Percentiles rank a stretch among this genome's conserved stretches.
Conservation (phyloP, 768 basidiomycete species). For the Boletus subcaerulescens region DNA sequence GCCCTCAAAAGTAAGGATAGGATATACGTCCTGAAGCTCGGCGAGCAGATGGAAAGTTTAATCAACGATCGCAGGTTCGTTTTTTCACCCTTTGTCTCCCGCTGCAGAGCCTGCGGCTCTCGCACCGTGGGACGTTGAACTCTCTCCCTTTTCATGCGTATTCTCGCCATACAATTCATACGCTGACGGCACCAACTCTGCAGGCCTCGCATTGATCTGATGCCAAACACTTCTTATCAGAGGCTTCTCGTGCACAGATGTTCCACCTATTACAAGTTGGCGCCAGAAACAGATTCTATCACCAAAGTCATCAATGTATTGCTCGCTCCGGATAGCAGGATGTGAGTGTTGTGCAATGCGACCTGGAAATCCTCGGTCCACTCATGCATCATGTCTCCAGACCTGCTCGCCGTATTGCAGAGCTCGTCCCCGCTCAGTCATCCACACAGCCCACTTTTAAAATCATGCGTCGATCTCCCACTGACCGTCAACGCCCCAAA, state of each 20-base stretch:
- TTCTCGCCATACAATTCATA: background rate
- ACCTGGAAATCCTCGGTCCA: background rate
- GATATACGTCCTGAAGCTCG: constrained; percentile 84
- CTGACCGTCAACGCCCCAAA: constrained; percentile 53
- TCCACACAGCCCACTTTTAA: constrained; percentile 75
- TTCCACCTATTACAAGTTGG: constrained; percentile 74
- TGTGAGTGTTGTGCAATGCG: constrained; percentile 49
- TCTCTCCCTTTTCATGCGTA: background rate
- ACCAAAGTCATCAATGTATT: constrained; percentile 63
- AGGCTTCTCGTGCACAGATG: constrained; percentile 84
- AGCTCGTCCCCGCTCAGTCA: constrained; percentile 74
- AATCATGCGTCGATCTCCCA: constrained; percentile 72
- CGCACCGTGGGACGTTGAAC: constrained; percentile 4
- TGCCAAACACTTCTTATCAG: constrained; percentile 76
- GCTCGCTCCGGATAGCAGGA: constrained; percentile 61
- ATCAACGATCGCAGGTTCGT: constrained; percentile 73
- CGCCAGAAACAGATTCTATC: constrained; percentile 61
- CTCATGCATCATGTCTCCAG: constrained; percentile 38
- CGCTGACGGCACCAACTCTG: constrained; percentile 24
- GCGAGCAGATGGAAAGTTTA: constrained; percentile 78
- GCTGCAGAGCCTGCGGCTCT: background rate
- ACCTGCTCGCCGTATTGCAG: constrained; percentile 65
- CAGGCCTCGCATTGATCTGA: constrained; percentile 64
- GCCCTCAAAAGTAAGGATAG: constrained; percentile 87
- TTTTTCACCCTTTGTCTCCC: background rate